Percentiles rank a stretch among this genome's conserved stretches.
These are phyloP conservation scores for Leishmania aethiopica DNA, from an alignment of 208 protist species.

Conservation along the genomic window DNA sequence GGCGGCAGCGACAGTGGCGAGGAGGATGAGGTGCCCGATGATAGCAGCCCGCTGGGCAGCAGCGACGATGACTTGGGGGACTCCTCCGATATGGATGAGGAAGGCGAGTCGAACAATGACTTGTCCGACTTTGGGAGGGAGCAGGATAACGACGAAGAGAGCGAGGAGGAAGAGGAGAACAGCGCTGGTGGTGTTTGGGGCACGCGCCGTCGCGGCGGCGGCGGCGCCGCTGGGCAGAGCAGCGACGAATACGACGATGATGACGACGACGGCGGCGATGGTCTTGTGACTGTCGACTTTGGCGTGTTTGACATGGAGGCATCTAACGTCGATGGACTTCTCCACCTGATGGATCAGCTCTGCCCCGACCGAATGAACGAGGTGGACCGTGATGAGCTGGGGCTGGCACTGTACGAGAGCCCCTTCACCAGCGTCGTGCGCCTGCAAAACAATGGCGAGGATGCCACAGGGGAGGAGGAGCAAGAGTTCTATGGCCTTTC, in stretches of 20 bases:
- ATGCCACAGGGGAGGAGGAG: conserved; percentile 57
- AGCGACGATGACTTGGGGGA: not conserved
- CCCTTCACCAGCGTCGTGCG: conserved; percentile 82
- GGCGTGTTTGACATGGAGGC: conserved; percentile 85
- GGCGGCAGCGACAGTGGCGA: conserved; percentile 4
- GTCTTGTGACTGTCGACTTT: conserved; percentile 83
- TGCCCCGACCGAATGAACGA: conserved; percentile 86
- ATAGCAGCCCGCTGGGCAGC: not conserved
- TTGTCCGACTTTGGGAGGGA: conserved; percentile 7
- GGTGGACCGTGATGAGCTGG: conserved; percentile 83
- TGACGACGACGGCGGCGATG: conserved; percentile 36
- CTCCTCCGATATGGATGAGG: not conserved
- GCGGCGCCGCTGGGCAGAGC: not conserved
- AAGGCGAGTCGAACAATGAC: conserved; percentile 18
- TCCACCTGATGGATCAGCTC: conserved; percentile 88
- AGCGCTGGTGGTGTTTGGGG: not conserved
- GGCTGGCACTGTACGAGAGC: conserved; percentile 54
- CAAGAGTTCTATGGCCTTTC: conserved; percentile 83
- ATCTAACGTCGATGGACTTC: conserved; percentile 65
- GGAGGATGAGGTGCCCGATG: conserved; percentile 3
- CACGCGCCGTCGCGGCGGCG: not conserved
- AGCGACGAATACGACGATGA: conserved; percentile 39
- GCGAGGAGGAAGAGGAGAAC: conserved; percentile 16
- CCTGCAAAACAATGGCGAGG: conserved; percentile 53
- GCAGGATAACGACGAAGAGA: conserved; percentile 21